Base-by-base conservation (phyloP, 441 rosid genomes). In the Codiaeum variegatum region DNA sequence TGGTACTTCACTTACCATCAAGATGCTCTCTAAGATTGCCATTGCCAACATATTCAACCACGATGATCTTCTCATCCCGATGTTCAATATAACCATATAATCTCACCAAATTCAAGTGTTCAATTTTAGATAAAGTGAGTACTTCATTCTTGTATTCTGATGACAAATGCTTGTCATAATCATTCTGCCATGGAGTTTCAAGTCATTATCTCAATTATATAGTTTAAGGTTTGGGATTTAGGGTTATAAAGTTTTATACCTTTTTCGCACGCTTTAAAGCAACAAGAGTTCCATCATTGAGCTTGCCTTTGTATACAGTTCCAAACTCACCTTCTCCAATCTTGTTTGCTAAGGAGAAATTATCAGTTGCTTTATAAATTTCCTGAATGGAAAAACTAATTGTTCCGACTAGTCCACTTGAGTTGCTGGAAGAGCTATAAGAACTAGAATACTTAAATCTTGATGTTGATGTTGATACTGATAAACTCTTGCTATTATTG, bases 261-360 rank as follows among this genome's bases (percentile, higher is more conserved):
- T 82, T 88, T 83, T 79, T 85, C 0, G 92, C 94, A 26, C 99
- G 89, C 86, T 94, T 94, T 21, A 92, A 82, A 5, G 99, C 97
- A 12, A 94, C 93, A 55, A 89, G 85, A n/a, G 91, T 81, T 26
- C 96, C 96, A 66, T 92, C 97, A 6, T n/a, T 29, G 56, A 94
- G 82, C 69, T 81, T 86, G 2, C 96, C 99, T 44, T 73, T 78
- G 81, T 92, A 92, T 5, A 94, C 97, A 7, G 82, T 67, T 1
- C 97, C 97, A 38, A 88, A 92, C 78, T 98, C 83, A 5, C 99
- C 99, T 0, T 88, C 85, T 26, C 99, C 99, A 49, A 94, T 86
- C 81, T 78, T 87, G 80, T 91, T 89, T 51, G 82, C 88, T 0
- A 72, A 24, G 0, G 96, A 84, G 80, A 94, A 94, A 80, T 86